phyloP scores from a whole-genome alignment of 2,329 filamentous ascomycete genomes.

The Chaetomium sp. region DNA sequence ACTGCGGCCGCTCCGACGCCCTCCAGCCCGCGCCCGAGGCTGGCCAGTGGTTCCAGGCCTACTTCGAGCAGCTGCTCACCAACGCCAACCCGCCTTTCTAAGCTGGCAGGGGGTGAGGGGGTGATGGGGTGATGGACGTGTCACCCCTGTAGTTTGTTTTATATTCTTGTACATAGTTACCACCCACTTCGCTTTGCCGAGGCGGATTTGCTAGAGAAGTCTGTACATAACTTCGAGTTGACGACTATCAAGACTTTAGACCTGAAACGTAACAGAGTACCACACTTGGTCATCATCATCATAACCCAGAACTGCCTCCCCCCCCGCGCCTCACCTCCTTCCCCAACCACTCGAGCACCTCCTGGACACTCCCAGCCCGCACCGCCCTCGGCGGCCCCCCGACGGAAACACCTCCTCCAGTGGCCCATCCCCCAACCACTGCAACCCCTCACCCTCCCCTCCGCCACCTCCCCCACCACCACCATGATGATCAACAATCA shows the following conservation, averaged over 20 bases:
- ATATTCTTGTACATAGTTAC: constrained; percentile 13
- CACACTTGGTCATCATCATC: no score
- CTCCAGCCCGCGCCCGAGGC: constrained; percentile 69
- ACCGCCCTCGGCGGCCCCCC: not conserved
- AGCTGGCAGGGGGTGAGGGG: not conserved
- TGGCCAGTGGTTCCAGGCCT: constrained; percentile 67
- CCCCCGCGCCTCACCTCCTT: not conserved
- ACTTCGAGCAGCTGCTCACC: constrained; percentile 58
- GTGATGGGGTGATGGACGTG: not conserved
- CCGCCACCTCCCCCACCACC: not conserved
- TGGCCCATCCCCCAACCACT: not conserved
- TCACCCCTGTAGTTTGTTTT: not conserved
- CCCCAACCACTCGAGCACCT: not conserved
- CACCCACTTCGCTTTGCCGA: not conserved
- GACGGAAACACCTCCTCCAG: not conserved
- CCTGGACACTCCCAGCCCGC: not conserved
- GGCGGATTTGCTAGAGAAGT: not conserved
- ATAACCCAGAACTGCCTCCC: not conserved
- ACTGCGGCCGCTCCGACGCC: constrained; percentile 56
- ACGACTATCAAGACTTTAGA: not conserved
- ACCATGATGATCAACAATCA: not conserved
- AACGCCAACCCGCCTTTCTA: constrained; percentile 40
- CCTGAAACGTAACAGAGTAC: not conserved
- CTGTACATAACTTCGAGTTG: constrained; percentile 5
- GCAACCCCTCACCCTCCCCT: not conserved